phyloP scores from a whole-genome alignment of 805 yeast genomes.

The Citeromyces nyonsensis region DNA sequence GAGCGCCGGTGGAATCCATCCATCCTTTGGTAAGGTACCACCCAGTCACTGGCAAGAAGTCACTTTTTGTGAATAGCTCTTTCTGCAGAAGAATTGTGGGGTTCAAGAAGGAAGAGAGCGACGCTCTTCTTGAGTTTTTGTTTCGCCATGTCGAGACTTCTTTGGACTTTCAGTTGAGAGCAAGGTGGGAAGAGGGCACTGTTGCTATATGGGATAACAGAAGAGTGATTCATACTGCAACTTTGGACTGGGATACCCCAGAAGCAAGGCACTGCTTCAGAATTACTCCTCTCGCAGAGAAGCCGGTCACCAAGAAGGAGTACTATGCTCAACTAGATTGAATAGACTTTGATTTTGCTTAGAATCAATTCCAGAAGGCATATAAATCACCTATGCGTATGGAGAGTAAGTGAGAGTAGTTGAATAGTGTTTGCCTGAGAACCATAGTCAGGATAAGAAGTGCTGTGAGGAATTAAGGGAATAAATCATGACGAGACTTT shows the following conservation, averaged over 20 bases:
- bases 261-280: conserved; percentile 59
- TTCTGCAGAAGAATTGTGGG: conserved; percentile 59
- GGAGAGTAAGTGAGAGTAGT: too few species aligned
- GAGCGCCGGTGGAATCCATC: conserved; percentile 41
- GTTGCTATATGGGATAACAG: conserved; percentile 76
- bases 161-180: conserved; percentile 54
- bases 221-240: conserved; percentile 51
- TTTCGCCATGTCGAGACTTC: conserved; percentile 31
- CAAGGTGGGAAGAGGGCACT: conserved; percentile 55
- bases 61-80: conserved; percentile 38
- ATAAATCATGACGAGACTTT: too few species aligned
- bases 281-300: conserved; percentile 58
- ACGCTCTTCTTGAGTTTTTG: conserved; percentile 39
- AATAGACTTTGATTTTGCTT: too few species aligned
- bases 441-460: too few species aligned
- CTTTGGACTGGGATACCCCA: conserved; percentile 57
- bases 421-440: too few species aligned
- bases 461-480: too few species aligned
- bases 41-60: conserved; percentile 56
- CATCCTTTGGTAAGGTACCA: conserved; percentile 65
- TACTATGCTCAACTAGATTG: conserved; percentile 6
- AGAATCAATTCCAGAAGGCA: too few species aligned
- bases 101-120: conserved; percentile 59
- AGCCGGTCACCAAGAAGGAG: conserved; percentile 27
- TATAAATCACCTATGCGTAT: too few species aligned